Conservation (phyloP, 2,329 filamentous ascomycete species). For the Acrocalymma vagum region DNA sequence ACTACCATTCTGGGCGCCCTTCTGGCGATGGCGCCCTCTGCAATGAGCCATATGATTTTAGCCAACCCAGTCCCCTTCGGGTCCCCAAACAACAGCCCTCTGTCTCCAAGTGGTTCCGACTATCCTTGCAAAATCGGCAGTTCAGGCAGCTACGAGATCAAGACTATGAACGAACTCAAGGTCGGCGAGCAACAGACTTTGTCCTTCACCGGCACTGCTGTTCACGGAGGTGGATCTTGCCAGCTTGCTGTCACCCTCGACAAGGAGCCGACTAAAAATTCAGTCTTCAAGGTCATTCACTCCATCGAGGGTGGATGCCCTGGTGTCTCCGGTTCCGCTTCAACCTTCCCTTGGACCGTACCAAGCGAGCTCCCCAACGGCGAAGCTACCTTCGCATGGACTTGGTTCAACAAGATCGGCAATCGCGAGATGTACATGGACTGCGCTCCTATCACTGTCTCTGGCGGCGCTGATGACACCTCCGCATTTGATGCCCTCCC, state of each 20-base stretch:
- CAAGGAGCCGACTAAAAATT: conserved; percentile 69
- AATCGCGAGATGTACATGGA: conserved; percentile 98
- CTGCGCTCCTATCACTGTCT: conserved; percentile 78
- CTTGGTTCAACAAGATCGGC: conserved; percentile 88
- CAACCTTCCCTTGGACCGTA: conserved; percentile 73
- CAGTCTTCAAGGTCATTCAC: conserved; percentile 87
- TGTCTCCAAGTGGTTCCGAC: conserved; percentile 65
- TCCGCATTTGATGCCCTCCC: conserved; percentile 70
- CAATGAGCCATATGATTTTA: conserved; percentile 80
- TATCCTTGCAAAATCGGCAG: conserved; percentile 78
- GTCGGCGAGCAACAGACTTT: conserved; percentile 71
- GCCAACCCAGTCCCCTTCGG: conserved; percentile 71
- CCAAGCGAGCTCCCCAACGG: conserved; percentile 78
- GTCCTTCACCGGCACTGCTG: conserved; percentile 74
- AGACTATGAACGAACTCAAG: conserved; percentile 65
- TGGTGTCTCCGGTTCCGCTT: conserved; percentile 49
- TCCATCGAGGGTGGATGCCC: conserved; percentile 89
- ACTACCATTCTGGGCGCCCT: conserved; percentile 24
- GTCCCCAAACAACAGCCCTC: conserved; percentile 66
- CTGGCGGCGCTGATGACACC: conserved; percentile 58
- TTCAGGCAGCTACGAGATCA: conserved; percentile 48
- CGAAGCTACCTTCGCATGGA: conserved; percentile 82
- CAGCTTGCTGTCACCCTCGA: conserved; percentile 86
- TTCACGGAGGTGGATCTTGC: conserved; percentile 90
- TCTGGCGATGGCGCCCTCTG: conserved; percentile 61